A percentile compares a stretch with the other conserved stretches of the same genome.
These are phyloP conservation scores for Thraustochytrium sp. DNA, from an alignment of 352 stramenopile genomes.

Conservation along the genomic window DNA sequence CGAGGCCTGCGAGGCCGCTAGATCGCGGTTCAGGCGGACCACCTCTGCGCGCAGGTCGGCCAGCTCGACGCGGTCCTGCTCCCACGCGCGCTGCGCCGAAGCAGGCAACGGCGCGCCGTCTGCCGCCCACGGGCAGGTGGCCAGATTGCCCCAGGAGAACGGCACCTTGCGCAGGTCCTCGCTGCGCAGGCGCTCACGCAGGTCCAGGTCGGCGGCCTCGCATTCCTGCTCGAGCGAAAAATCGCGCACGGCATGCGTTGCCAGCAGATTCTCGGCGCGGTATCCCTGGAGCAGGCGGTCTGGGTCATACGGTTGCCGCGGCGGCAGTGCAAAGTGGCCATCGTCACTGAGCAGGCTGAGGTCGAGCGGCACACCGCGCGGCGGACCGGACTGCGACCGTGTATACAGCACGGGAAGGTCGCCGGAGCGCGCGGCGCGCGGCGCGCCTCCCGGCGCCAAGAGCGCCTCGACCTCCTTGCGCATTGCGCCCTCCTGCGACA, in stretches of 20 bases:
- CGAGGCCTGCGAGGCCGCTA: not conserved
- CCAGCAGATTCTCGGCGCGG: not conserved
- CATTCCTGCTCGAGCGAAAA: not conserved
- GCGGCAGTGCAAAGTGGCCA: not conserved
- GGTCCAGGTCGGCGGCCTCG: slow-evolving; percentile 18
- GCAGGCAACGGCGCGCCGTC: not conserved
- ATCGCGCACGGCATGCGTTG: not conserved
- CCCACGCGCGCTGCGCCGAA: not conserved
- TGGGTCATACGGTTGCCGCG: not conserved
- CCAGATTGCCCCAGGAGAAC: not conserved
- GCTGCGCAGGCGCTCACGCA: not conserved
- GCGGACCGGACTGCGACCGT: not conserved
- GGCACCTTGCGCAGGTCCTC: not conserved
- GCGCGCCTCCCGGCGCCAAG: not conserved
- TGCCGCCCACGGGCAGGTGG: not conserved
- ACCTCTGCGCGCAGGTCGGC: not conserved
- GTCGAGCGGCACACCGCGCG: not conserved
- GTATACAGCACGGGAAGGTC: slow-evolving; percentile 29
- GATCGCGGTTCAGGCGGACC: not conserved
- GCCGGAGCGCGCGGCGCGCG: not conserved
- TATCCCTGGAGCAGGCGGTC: not conserved
- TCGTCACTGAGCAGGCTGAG: slow-evolving; percentile 17
- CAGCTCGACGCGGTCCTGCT: not conserved
- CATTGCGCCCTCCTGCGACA: not conserved
- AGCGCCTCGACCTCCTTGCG: not conserved